These are phyloP conservation scores for Metarhizium brunneum DNA, from an alignment of 2,329 filamentous ascomycete species.

Conservation along the genomic window DNA sequence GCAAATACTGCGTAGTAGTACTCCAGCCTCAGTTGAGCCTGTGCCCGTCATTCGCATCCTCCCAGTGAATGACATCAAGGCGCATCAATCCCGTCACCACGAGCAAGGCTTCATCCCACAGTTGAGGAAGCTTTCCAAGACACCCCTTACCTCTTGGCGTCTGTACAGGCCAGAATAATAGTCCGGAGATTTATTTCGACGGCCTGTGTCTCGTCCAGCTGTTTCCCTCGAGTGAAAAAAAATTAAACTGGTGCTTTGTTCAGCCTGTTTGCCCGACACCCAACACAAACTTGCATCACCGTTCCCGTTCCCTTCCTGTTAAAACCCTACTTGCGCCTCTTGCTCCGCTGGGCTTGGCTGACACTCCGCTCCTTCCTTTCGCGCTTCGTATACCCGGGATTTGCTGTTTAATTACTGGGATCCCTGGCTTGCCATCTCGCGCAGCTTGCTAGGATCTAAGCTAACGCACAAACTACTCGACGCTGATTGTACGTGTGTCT, in stretches of 20 bases:
- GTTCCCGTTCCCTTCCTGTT: neutral
- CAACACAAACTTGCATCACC: neutral
- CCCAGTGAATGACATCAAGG: constrained; percentile 25
- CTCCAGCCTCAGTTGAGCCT: too few species aligned
- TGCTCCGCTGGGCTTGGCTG: neutral
- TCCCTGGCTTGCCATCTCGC: neutral
- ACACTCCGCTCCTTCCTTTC: neutral
- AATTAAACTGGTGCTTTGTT: too few species aligned
- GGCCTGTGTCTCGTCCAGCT: neutral
- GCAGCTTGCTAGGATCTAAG: neutral
- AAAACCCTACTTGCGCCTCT: constrained; percentile 4
- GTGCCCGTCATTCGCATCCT: neutral
- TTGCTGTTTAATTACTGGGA: neutral
- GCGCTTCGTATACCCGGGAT: neutral
- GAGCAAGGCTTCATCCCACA: neutral
- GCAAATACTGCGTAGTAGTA: too few species aligned
- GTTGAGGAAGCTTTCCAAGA: neutral
- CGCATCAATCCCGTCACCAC: constrained; percentile 17
- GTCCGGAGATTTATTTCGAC: neutral
- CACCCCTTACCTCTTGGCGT: too few species aligned
- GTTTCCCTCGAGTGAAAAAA: too few species aligned
- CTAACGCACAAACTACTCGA: neutral
- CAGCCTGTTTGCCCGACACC: neutral
- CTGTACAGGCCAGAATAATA: neutral
- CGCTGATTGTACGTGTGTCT: neutral